Percentiles rank a stretch among this genome's conserved stretches.
Evolutionary conservation across 768 basidiomycete genomes (phyloP).

Genomic region (Sporobolomyces roseus): DNA sequence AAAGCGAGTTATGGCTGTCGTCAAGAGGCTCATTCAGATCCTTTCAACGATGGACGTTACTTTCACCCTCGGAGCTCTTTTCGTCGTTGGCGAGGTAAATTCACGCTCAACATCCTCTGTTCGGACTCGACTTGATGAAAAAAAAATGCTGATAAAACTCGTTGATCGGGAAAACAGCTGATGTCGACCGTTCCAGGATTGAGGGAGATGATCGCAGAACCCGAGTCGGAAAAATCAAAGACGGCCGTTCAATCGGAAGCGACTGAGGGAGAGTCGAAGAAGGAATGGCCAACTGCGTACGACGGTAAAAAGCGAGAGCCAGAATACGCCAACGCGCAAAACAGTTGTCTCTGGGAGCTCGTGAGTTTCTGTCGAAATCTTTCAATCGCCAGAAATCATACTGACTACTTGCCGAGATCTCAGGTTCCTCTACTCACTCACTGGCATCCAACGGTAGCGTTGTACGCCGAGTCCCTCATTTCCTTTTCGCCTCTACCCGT

Average conservation of each 20-base stretch:
- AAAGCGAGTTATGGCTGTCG: conserved; percentile 70
- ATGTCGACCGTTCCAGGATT: conserved; percentile 56
- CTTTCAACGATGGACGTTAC: conserved; percentile 71
- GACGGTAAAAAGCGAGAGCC: conserved; percentile 89
- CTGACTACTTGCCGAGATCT: not conserved
- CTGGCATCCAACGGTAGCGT: conserved; percentile 82
- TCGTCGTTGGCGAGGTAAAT: conserved; percentile 77
- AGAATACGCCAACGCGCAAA: conserved; percentile 72
- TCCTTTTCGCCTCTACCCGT: conserved; percentile 68
- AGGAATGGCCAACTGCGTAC: conserved; percentile 52
- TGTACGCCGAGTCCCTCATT: conserved; percentile 80
- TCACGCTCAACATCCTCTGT: not conserved
- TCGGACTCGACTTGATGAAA: not conserved
- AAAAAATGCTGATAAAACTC: too few species aligned
- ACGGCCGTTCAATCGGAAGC: conserved; percentile 35
- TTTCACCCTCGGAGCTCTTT: conserved; percentile 83
- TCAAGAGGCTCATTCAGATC: conserved; percentile 77
- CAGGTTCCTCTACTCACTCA: conserved; percentile 76
- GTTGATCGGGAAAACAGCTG: conserved; percentile 49
- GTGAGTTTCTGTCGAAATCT: conserved; percentile 55
- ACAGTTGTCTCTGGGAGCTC: conserved; percentile 82
- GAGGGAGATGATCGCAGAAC: conserved; percentile 53
- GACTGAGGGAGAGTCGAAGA: not conserved
- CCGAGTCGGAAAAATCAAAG: conserved; percentile 42
- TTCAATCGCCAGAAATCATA: too few species aligned